Conservation (phyloP, 345 rosid species). For the Eucalyptus rudis region DNA sequence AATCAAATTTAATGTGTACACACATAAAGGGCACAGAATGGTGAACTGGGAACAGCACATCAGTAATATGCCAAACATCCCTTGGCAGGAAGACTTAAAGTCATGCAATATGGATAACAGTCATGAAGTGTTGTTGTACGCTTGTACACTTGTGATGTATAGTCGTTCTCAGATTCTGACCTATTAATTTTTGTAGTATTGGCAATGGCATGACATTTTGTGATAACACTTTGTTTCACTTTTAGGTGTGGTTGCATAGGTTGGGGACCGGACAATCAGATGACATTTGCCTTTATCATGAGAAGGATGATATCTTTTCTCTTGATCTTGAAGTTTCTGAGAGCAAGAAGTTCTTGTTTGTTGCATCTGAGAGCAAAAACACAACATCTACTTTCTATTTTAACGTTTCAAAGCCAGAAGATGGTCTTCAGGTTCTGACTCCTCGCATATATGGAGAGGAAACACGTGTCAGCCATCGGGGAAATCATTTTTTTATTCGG, state of each 20-base stretch:
- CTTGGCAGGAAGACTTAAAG: not conserved
- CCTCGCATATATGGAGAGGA: slow-evolving; percentile 66
- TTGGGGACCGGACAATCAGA: slow-evolving; percentile 59
- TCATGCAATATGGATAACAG: not conserved
- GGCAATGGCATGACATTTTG: not conserved
- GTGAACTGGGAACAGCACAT: not conserved
- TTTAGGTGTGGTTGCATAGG: slow-evolving; percentile 85
- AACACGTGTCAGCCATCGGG: slow-evolving; percentile 64
- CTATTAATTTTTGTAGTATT: not conserved
- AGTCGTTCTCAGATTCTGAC: not conserved
- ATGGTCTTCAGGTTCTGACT: slow-evolving; percentile 65
- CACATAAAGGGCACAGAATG: not conserved
- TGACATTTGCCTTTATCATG: slow-evolving; percentile 78
- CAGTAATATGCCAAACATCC: not conserved
- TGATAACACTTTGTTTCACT: not conserved
- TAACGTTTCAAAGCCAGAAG: slow-evolving; percentile 51
- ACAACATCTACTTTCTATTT: slow-evolving; percentile 57
- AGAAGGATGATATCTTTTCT: slow-evolving; percentile 81
- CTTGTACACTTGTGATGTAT: not conserved
- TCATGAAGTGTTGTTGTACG: not conserved
- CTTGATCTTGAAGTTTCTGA: slow-evolving; percentile 61
- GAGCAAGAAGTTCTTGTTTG: slow-evolving; percentile 58
- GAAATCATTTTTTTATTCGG: slow-evolving; percentile 67
- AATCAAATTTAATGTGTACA: not conserved
- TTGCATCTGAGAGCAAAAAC: slow-evolving; percentile 62